Evolutionary conservation across 1,139 yeast genomes (phyloP), one percentile per base, ranked within the genome.

Genomic region (Kodamaea plutei): DNA sequence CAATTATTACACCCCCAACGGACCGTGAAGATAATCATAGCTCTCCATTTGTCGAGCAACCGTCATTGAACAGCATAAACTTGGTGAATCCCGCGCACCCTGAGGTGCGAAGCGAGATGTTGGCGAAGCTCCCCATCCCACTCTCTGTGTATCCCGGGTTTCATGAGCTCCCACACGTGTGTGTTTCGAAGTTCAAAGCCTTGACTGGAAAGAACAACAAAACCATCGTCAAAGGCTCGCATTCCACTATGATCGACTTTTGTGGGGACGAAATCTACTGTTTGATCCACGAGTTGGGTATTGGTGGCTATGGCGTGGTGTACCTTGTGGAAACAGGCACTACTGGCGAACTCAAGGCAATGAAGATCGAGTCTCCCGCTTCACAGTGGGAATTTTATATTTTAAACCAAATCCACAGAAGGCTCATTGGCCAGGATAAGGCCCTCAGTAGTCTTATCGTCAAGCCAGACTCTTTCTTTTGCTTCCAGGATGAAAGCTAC

Each of bases 361-460:
- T 88, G 36, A 88, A 88, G 48, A 73, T 83, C 8, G 89, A 84
- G 47, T 64, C 70, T 14, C 88, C 91, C 0, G 61, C 87, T 0
- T 73, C 77, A 23, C 66, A 76, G 8, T 88, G 96, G 96, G 96
- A 88, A 52, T 84, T 73, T 46, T 87, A 84, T 48, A 76, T 87
- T 16, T 58, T 84, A 33, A 69, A 60, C 20, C 79, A 76, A 44
- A 59, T 84, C 7, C 76, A 73, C 30, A 46, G 57, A 14, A 48
- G 73, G 32, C 45, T 67, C 15, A 37, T 38, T 5, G 46, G 41
- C 3, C 26, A 26, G 14, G 36, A 45, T 5, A 35, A 28, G 16
- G 10, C 33, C 5, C 25, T 34, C 11, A 39, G 45, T 10, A 35
- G 35, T 3, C 37, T 78, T 4, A 61, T 81, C 11, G 69, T 84